A percentile compares a stretch with the other conserved stretches of the same genome.
These are phyloP conservation scores for Quercus wislizeni DNA, from an alignment of 306 rosid species.

Conservation along the genomic window DNA sequence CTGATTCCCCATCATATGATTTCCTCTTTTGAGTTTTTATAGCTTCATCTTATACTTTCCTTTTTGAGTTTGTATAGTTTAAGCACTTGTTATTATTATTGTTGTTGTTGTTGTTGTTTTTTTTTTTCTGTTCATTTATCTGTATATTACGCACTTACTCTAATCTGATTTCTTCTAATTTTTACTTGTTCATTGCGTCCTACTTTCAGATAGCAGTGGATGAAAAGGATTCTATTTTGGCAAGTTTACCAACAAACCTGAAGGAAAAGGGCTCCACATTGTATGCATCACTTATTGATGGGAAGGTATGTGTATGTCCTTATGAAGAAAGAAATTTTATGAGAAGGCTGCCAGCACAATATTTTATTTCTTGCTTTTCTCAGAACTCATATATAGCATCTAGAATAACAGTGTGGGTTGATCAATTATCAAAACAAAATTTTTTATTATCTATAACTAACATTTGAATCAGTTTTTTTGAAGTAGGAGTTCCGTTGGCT, in stretches of 20 bases:
- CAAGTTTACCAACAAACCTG: slow-evolving; percentile 62
- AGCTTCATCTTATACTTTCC: too few relatives aligned
- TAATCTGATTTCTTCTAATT: slow-evolving; percentile 4
- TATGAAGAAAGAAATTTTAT: slow-evolving; percentile 7
- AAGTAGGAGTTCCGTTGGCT: background rate
- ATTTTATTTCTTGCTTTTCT: background rate
- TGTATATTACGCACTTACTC: background rate
- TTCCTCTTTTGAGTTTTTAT: background rate
- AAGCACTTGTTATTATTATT: background rate
- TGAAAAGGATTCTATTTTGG: slow-evolving; percentile 75
- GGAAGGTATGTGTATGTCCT: slow-evolving; percentile 56
- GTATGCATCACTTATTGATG: slow-evolving; percentile 63
- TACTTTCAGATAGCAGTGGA: slow-evolving; percentile 59
- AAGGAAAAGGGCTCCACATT: slow-evolving; percentile 68
- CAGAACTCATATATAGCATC: background rate
- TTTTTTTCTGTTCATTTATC: background rate
- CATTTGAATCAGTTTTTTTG: background rate
- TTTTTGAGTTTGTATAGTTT: background rate
- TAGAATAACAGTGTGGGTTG: background rate
- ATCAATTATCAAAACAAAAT: background rate
- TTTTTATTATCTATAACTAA: background rate
- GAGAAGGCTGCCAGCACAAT: slow-evolving; percentile 4
- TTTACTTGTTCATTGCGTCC: slow-evolving; percentile 1
- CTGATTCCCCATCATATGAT: background rate
- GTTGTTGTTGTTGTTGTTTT: too few relatives aligned